Percentiles rank a stretch among this genome's conserved stretches.
phyloP scores from a whole-genome alignment of 805 yeast genomes.

The Starmerella floricola region DNA sequence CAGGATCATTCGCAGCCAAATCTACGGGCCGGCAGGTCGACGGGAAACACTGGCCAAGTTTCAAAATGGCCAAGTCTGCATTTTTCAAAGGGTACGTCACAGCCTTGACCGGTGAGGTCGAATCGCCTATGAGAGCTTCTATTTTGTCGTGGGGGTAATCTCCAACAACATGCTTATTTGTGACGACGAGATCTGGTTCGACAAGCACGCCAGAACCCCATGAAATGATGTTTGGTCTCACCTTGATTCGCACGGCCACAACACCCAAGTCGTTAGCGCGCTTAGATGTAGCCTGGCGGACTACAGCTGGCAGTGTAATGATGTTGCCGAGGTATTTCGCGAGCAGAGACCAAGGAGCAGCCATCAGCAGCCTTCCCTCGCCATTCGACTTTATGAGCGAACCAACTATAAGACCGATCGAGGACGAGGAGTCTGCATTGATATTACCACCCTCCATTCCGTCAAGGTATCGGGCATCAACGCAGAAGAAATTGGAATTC shows the following conservation, averaged over 20 bases:
- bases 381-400: constrained; percentile 23
- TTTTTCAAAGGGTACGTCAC: constrained; percentile 24
- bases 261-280: constrained; percentile 7
- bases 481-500: constrained; percentile 14
- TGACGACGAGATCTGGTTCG: constrained; percentile 23
- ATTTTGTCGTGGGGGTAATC: constrained; percentile 10
- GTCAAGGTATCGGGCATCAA: constrained; percentile 28
- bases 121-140: constrained; percentile 1
- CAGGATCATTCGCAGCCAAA: constrained; percentile 16
- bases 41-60: constrained; percentile 13
- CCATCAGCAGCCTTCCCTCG: constrained; percentile 27
- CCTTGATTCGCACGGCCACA: constrained; percentile 15
- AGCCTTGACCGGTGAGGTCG: neutral
- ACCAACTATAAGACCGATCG: constrained; percentile 27
- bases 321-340: constrained; percentile 4
- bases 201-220: constrained; percentile 32
- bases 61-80: constrained; percentile 26
- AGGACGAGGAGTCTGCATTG: constrained; percentile 2
- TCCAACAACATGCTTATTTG: constrained; percentile 28
- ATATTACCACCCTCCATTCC: constrained; percentile 31
- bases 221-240: constrained; percentile 20
- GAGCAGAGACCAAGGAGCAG: constrained; percentile 25
- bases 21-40: constrained; percentile 14
- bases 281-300: neutral
- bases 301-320: too few species aligned